Base-by-base conservation (phyloP, 2,329 filamentous ascomycete species). In the Xylaria sp. region DNA sequence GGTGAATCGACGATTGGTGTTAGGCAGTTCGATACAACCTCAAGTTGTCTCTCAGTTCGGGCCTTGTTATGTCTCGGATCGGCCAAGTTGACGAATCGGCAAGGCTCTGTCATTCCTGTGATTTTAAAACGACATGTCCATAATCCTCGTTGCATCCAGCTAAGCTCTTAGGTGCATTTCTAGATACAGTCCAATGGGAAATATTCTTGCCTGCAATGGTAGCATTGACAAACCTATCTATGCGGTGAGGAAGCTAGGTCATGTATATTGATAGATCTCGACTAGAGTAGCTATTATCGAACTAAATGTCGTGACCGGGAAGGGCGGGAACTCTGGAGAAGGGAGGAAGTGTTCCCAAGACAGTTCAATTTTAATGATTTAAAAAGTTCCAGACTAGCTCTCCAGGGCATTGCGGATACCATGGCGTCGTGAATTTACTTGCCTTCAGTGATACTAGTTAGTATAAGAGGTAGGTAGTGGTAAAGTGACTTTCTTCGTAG, bases 91-190 rank as follows among this genome's bases (percentile, higher is more conserved):
- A 27, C 4, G 11, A 31, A 53, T 29, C 5, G 1, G 27, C 36
- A 20, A 55, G 13, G 7, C 6, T 42, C 22, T 29, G 11, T 42
- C 5, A 17, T 49, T 50, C 25, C 22, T 15, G 20, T 54, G 20
- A 20, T 42, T 25, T 33, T 3, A 38, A 10, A 17, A 42, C 6
- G 15, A 2, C 29, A 22, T 15, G 2, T 7, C 22, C 39, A 7
- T 31, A 31, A 6, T 27, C 39, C 56, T 27, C 5, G 29, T 58
- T 55, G 6, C 31, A 45, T 10, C n/a, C 39, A 29, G 33, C 11
- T 54, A 44, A 31, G 25, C 13, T 39, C 53, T n/a, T n/a, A 20
- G 57, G 33, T 65, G 50, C 3, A 61, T 53, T 33, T 51, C 29
- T 54, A 42, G 22, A 22, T 54, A 22, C 25, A 20, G 11, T 51